Evolutionary conservation across 2,329 filamentous ascomycete genomes (phyloP).

Genomic region (Bipolaris zeicola): DNA sequence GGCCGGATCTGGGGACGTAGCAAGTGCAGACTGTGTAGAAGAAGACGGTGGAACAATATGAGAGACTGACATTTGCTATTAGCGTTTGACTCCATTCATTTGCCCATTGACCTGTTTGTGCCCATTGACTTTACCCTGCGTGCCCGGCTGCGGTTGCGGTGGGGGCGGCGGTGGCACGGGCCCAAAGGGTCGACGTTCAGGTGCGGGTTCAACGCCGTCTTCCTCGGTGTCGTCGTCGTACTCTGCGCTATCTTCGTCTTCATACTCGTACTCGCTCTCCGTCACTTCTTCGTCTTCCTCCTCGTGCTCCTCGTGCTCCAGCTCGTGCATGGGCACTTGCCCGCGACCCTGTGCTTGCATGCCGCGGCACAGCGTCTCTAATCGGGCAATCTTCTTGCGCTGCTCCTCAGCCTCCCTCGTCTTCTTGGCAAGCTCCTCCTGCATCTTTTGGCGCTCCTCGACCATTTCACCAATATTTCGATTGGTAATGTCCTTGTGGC

Average conservation of each 20-base stretch:
- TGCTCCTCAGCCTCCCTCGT: slow-evolving; percentile 78
- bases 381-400: slow-evolving; percentile 84
- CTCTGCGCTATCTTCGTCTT: slow-evolving; percentile 56
- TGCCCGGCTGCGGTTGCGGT: slow-evolving; percentile 39
- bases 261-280: slow-evolving; percentile 50
- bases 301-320: slow-evolving; percentile 28
- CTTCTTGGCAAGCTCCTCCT: slow-evolving; percentile 73
- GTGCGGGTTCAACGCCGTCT: slow-evolving; percentile 50
- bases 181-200: slow-evolving; percentile 44
- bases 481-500: slow-evolving; percentile 92
- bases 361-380: slow-evolving; percentile 91
- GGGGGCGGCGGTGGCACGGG: slow-evolving; percentile 48
- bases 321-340: slow-evolving; percentile 60
- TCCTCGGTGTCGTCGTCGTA: slow-evolving; percentile 64
- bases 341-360: slow-evolving; percentile 95
- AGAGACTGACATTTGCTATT: slow-evolving; percentile 25
- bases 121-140: slow-evolving; percentile 44
- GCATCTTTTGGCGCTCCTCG: slow-evolving; percentile 80
- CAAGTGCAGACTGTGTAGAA: slow-evolving; percentile 3
- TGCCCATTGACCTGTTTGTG: slow-evolving; percentile 48
- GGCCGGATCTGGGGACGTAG: background rate
- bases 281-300: slow-evolving; percentile 62
- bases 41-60: background rate
- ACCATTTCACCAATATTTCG: slow-evolving; percentile 97
- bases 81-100: slow-evolving; percentile 48